These are phyloP conservation scores for Monsonia emarginata DNA, from an alignment of 441 rosid species.

Conservation along the genomic window DNA sequence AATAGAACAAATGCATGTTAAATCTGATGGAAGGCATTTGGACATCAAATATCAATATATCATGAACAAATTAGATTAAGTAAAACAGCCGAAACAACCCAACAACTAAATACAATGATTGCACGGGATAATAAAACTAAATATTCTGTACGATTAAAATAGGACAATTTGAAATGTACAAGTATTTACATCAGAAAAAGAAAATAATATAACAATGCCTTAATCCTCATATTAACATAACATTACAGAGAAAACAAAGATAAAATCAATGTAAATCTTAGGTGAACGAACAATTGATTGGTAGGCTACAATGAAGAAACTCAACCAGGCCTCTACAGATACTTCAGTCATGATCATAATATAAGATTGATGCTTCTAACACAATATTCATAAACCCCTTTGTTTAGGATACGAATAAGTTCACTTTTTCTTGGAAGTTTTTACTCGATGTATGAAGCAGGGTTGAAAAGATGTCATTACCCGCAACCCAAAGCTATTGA, in stretches of 20 bases:
- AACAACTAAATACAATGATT: too few relatives aligned
- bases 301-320: not conserved
- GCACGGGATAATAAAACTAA: too few relatives aligned
- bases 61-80: not conserved
- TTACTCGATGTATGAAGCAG: not conserved
- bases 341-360: not conserved
- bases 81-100: not conserved
- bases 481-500: too few relatives aligned
- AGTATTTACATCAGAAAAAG: not conserved
- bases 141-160: too few relatives aligned
- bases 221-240: not conserved
- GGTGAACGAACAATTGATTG: too few relatives aligned
- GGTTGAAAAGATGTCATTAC: not conserved
- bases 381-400: too few relatives aligned
- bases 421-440: not conserved
- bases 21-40: slow-evolving; percentile 5
- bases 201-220: not conserved
- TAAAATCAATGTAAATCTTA: too few relatives aligned
- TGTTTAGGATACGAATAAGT: too few relatives aligned
- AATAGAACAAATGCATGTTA: slow-evolving; percentile 1
- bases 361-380: not conserved
- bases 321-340: not conserved
- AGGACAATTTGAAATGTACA: not conserved
- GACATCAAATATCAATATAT: not conserved
- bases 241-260: not conserved